Evolutionary conservation across 148 eudicot genomes (phyloP).

Genomic region (Chenopodium quinoa): DNA sequence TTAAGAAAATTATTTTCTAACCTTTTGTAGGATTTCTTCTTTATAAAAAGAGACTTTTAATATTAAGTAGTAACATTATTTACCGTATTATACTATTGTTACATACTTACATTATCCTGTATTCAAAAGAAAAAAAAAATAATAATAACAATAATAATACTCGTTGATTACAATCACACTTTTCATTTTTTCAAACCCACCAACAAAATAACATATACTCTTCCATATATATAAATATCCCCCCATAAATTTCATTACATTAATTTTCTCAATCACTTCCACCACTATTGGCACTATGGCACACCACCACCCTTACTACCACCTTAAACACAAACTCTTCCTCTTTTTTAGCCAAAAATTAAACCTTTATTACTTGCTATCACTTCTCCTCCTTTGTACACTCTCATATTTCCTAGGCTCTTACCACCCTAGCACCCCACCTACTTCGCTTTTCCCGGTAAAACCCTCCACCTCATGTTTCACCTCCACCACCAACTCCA

Average conservation of each 20-base stretch:
- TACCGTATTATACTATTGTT: too few species aligned
- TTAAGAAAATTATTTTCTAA: too few species aligned
- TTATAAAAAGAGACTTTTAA: too few species aligned
- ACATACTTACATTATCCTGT: not conserved
- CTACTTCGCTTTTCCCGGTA: constrained; percentile 21
- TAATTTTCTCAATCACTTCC: not conserved
- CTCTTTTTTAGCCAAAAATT: constrained; percentile 17
- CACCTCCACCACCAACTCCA: constrained; percentile 1
- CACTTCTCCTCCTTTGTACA: constrained; percentile 24
- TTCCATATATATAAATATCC: not conserved
- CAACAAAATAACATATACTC: not conserved
- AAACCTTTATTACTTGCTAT: constrained; percentile 23
- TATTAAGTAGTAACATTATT: too few species aligned
- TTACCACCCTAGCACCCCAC: constrained; percentile 21
- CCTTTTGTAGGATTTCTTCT: too few species aligned
- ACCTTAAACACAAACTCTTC: constrained; percentile 16
- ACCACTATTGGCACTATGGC: not conserved
- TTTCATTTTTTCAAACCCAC: not conserved
- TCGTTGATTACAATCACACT: not conserved
- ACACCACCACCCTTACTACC: not conserved
- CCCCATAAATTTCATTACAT: not conserved
- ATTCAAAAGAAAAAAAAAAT: too few species aligned
- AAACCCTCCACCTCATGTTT: constrained; percentile 11
- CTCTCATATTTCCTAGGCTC: constrained; percentile 35
- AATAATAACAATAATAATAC: not conserved